These are phyloP conservation scores for Colletotrichum endophyticum DNA, from an alignment of 2,329 filamentous ascomycete genomes.

Conservation along the genomic window DNA sequence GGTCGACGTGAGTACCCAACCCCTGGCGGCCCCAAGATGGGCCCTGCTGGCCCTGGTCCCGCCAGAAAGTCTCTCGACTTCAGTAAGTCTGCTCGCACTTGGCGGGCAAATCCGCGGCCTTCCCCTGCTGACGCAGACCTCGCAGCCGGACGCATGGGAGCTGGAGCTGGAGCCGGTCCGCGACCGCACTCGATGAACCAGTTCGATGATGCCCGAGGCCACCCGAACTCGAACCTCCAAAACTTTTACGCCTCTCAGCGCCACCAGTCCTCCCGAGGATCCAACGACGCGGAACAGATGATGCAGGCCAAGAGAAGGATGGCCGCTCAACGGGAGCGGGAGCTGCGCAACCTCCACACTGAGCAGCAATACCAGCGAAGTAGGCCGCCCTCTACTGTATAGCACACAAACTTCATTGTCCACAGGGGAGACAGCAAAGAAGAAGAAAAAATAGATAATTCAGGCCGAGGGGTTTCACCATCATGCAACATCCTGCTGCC, in stretches of 20 bases:
- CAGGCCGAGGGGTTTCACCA: constrained; percentile 22
- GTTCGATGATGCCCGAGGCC: constrained; percentile 73
- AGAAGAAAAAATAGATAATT: constrained; percentile 43
- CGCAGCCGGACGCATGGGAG: constrained; percentile 70
- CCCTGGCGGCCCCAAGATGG: constrained; percentile 47
- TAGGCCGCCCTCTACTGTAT: constrained; percentile 83
- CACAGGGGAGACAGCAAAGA: constrained; percentile 34
- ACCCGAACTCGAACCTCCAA: constrained; percentile 82
- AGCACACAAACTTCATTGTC: constrained; percentile 57
- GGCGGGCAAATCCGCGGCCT: constrained; percentile 20
- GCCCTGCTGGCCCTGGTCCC: constrained; percentile 28
- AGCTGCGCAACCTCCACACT: constrained; percentile 99
- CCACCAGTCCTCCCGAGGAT: constrained; percentile 83
- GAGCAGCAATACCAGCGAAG: constrained; percentile 99
- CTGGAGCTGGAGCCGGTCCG: constrained; percentile 57
- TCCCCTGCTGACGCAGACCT: constrained; percentile 26
- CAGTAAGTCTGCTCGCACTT: constrained; percentile 27
- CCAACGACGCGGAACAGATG: constrained; percentile 94
- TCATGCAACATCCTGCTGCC: constrained; percentile 20
- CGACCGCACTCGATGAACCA: constrained; percentile 87
- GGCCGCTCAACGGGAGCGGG: constrained; percentile 98
- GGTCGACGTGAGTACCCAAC: constrained; percentile 83
- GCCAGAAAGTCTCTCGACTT: constrained; percentile 31
- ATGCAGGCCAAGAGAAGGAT: constrained; percentile 99
- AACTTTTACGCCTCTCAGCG: constrained; percentile 95